Evolutionary conservation across 1,139 yeast species (phyloP), one percentile per base, ranked within the genome.

Genomic region (Suhomyces wounanorum): DNA sequence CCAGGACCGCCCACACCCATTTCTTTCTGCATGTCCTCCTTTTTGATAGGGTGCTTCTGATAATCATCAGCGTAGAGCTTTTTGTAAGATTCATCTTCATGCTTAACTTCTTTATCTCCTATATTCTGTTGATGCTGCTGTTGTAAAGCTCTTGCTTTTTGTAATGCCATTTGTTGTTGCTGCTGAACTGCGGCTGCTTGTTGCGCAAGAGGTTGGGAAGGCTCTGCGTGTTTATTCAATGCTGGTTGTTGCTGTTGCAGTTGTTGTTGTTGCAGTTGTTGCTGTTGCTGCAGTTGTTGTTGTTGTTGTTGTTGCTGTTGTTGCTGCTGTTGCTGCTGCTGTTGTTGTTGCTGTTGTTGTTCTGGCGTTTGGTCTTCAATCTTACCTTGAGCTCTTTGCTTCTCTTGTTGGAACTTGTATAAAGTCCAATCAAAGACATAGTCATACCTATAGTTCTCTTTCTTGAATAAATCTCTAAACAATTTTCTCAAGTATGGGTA

Each of bases 351-450:
- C 14, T 51, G 51, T 11, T 52, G 58, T 41, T 53, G 54, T 35
- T 62, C 63, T 45, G 59, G 55, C 51, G 60, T 49, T 42, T 57
- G 55, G 44, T 70, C 72, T 16, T 49, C 50, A 38, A 65, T 58
- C 58, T 69, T 70, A 45, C 66, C 67, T 54, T 75, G 79, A 54
- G 78, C 81, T 59, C 84, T 78, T 70, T 85, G 83, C 72, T 86
- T 82, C 59, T 81, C 85, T 59, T 78, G 78, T 58, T 81, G 84
- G 72, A 86, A 86, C 74, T 89, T 85, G 73, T 89, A 87, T 64
- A 92, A 83, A 33, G 98, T 92, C 99, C 99, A 94, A 71, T 94
- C 99, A 72, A 91, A 94, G 23, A 94, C 85, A 70, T 91, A 94
- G 71, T 94, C 99, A 69, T 92, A 94, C 60, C 89, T 85, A 70